Percentiles rank a stretch among this genome's conserved stretches.
phyloP scores from a whole-genome alignment of 148 eudicot species.

The Cornus florida region DNA sequence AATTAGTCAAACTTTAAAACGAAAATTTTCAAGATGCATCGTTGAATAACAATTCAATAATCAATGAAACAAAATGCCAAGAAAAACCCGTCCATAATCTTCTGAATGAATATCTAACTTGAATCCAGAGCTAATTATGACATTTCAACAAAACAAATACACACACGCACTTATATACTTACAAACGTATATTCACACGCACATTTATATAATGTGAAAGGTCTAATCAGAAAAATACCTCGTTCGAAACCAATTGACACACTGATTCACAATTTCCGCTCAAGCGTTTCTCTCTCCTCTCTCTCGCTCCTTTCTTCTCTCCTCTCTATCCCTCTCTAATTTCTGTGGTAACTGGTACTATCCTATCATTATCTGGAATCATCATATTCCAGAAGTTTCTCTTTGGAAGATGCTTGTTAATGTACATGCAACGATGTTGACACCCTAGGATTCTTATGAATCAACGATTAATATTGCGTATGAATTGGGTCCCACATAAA shows the following conservation, averaged over 20 bases:
- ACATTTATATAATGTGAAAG: not conserved
- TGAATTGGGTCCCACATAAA: no score
- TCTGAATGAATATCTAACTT: not conserved
- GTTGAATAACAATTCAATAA: not conserved
- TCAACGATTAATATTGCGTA: no score
- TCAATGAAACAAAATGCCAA: not conserved
- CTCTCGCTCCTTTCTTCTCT: not conserved
- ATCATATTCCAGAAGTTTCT: not conserved
- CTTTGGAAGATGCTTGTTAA: not conserved
- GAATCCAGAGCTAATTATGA: not conserved
- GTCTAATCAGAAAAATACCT: not conserved
- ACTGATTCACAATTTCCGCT: not conserved
- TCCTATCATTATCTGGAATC: no score
- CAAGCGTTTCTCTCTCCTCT: conserved; percentile 1
- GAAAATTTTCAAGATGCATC: not conserved
- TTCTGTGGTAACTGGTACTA: no score
- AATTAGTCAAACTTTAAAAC: not conserved
- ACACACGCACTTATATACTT: no score
- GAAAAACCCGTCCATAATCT: not conserved
- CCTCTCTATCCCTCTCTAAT: not conserved
- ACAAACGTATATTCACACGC: not conserved
- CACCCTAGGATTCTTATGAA: no score
- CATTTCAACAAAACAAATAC: not conserved
- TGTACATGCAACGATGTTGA: no score
- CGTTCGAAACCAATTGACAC: not conserved